Conservation (phyloP, 805 yeast species). For the Saccharomycopsis fodiens region DNA sequence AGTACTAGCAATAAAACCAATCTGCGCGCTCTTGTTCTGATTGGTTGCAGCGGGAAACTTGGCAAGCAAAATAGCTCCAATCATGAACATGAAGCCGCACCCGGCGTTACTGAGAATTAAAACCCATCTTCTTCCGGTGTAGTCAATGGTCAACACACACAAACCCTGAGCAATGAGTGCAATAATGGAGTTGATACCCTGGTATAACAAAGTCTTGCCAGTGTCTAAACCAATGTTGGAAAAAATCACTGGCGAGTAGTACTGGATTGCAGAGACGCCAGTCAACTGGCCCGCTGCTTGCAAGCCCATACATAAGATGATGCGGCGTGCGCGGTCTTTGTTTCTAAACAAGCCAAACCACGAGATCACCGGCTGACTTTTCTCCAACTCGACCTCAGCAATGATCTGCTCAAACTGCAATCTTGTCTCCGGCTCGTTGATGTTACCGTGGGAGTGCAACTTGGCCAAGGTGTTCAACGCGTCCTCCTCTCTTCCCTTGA, state of each 20-base stretch:
- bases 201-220: conserved; percentile 23
- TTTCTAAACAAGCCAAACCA: conserved; percentile 14
- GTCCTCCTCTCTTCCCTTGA: background rate
- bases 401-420: conserved; percentile 17
- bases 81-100: conserved; percentile 20
- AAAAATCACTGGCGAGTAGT: conserved; percentile 40
- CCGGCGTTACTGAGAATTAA: conserved; percentile 17
- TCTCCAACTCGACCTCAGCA: conserved; percentile 7
- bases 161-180: conserved; percentile 23
- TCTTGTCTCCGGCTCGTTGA: conserved; percentile 28
- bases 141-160: conserved; percentile 22
- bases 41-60: conserved; percentile 22
- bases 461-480: conserved; percentile 22
- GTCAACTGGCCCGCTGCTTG: conserved; percentile 26
- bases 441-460: conserved; percentile 43
- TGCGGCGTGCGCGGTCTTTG: conserved; percentile 25
- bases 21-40: conserved; percentile 23
- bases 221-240: conserved; percentile 38
- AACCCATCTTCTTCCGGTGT: conserved; percentile 24
- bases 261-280: conserved; percentile 41
- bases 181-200: conserved; percentile 25
- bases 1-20: conserved; percentile 26
- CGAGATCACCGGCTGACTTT: background rate
- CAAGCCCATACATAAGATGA: conserved; percentile 23
- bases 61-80: conserved; percentile 24